Evolutionary conservation across 2,329 filamentous ascomycete species (phyloP), one percentile per base, ranked within the genome.

Genomic region (Pseudocercospora vitis): DNA sequence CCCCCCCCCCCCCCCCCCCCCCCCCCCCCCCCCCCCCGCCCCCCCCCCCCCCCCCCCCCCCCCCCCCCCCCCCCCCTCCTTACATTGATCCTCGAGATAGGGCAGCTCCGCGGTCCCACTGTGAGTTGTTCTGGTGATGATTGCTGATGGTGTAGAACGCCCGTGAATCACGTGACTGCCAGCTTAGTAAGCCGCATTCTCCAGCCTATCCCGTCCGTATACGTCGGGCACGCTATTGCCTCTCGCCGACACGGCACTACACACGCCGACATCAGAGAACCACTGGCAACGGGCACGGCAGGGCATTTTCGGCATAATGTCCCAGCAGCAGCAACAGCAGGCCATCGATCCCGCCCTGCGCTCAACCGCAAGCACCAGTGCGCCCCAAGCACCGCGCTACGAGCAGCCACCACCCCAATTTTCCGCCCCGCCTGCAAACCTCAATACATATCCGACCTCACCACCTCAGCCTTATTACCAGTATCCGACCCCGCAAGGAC

Each of bases 401-500:
- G 23, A 45, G 21, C 42, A 45, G 14, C 42, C 42, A 31, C 42
- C 42, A 12, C 42, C 42, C 42, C 42, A 45, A 11, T 45, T 45
- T 24, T 45, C 42, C 42, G 42, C 42, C 19, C 24, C 42, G 42
- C 16, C 42, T 8, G 42, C 42, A 14, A 45, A 31, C 9, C 42
- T 45, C 23, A 45, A 45, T 8, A 45, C 24, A 7, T 45, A 45
- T 18, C 26, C 42, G 7, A 45, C 42, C 18, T 45, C 42, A 21
- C 42, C 42, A 28, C 42, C 42, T 18, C 42, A 45, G 42, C 61
- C 63, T 16, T 65, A 65, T 56, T 64, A 62, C 48, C 49, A 55
- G 18, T 64, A 60, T 42, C 58, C 61, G 9, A 46, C 54, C 5
- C 53, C 61, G 39, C 54, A 60, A 23, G 42, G 49, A 8, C 55